Conservation (phyloP, 352 stramenopile species). For the Globisporangium takayamanum region DNA sequence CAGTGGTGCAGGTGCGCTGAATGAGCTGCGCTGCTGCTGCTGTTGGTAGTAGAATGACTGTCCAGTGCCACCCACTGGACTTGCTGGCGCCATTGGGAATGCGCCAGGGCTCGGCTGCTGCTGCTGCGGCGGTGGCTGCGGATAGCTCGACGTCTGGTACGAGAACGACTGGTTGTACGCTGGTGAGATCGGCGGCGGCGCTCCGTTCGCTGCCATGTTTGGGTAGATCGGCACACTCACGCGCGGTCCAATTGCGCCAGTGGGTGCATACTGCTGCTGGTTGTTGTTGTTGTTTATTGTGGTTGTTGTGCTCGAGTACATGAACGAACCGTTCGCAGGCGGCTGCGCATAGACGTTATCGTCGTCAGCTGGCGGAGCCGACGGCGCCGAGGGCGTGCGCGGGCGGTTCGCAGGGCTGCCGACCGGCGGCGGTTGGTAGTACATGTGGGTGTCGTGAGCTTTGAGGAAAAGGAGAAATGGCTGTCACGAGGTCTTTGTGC, state of each 20-base stretch:
- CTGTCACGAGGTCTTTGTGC: background rate
- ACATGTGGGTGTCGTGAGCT: background rate
- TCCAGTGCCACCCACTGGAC: background rate
- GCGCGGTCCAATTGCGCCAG: background rate
- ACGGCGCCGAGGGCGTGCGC: slow-evolving; percentile 29
- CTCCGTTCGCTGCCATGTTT: background rate
- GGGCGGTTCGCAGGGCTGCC: slow-evolving; percentile 3
- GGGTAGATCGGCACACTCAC: slow-evolving; percentile 10
- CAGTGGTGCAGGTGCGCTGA: background rate
- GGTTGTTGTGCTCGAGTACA: slow-evolving; percentile 5
- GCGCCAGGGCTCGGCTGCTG: slow-evolving; percentile 12
- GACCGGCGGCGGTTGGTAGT: slow-evolving; percentile 10
- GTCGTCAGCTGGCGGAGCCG: slow-evolving; percentile 27
- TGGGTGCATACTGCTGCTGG: slow-evolving; percentile 9
- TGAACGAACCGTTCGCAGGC: slow-evolving; percentile 20
- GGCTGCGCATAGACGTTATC: slow-evolving; percentile 21
- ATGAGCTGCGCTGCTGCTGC: background rate
- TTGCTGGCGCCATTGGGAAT: slow-evolving; percentile 8
- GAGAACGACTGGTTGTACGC: slow-evolving; percentile 8
- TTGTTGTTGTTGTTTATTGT: background rate
- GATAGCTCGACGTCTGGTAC: slow-evolving; percentile 1
- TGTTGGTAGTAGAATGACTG: slow-evolving; percentile 10
- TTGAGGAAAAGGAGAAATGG: background rate
- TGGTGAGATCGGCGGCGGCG: background rate
- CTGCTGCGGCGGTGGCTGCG: slow-evolving; percentile 9